Base-by-base conservation (phyloP, 2,329 filamentous ascomycete species). In the Amauroascus niger region DNA sequence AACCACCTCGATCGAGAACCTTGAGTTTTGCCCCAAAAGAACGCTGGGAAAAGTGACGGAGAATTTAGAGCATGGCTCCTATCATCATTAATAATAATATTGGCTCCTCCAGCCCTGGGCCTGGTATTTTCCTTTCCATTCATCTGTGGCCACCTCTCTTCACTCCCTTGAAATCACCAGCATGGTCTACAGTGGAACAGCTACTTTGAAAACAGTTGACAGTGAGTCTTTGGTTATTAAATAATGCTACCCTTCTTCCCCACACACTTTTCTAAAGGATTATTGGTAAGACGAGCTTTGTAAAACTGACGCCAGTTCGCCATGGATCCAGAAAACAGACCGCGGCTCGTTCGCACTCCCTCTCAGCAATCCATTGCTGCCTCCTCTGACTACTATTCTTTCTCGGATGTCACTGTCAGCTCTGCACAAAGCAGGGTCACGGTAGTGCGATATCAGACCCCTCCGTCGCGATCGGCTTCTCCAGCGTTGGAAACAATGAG, bases 341-440 rank as follows among this genome's bases (percentile, higher is more conserved):
- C 74, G 48, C 71, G 74, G 60, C 61, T 76, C 48, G 60, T 67
- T 13, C 70, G 69, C 46, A 64, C 69, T 44, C 61, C 70, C 43
- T 75, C 73, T 2, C 67, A 70, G 57, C 73, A 71, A 59, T 77
- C 74, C n/a, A 65, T 70, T 37, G 68, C 72, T 45, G 74, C 73
- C 33, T 75, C 74, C 20, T 72, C 74, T 61, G 73, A 76, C 60
- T 76, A 74, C 56, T 75, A 73, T 58, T 74, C 73, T 14, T 69
- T 75, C 55, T 74, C 72, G 22, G 68, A 75, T 48, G 65, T 63
- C 56, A 66, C 67, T 43, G 67, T 68, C 24, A 69, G 68, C 55
- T 66, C 64, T 51, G 63, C 62, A 47, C 65, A 63, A 54, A 72
- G 69, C 57, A 66, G 66, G 57, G 64, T 67, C 4, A 70, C 67